Evolutionary conservation across 805 yeast species (phyloP), one percentile per base, ranked within the genome.

Genomic region (Saturnispora serradocipensis): DNA sequence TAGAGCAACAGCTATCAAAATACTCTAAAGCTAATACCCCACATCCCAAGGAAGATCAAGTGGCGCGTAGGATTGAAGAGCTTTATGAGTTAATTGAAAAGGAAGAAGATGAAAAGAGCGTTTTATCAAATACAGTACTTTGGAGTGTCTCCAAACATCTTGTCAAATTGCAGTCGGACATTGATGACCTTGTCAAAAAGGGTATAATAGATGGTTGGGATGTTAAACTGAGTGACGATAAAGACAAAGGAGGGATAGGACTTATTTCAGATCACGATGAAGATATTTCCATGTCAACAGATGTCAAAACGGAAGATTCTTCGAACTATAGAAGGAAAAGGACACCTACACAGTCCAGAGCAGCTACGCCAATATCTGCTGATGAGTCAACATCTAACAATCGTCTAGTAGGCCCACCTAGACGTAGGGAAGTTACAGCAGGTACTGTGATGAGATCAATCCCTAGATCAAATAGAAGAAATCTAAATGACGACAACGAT

Each of bases 1-100:
- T 84, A 57, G 98, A 91, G 61, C 72, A 77, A n/a, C 87, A 82
- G 56, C 69, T 91, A 50, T 96, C 86, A 62, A 89, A 88, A 64
- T 84, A 80, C 64, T 86, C 89, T 54, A 80, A 84, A 56, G 83
- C 86, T 46, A 81, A 87, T 67, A 97, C 97, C 1, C 84, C 96
- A 56, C 84, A 84, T 65, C 93, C 97, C 2, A 85, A 88, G 56
- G 99, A 91, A 62, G 78, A 72, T 45, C 81, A 75, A 54, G 61
- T 85, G 4, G 77, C 78, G 58, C 74, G 78, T 27, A 83, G 82
- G 59, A 84, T 90, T 7, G 75, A 78, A 44, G 84, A 83, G 43
- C 91, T 85, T 52, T 78, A 83, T 70, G 74, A 74, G 36, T 69
- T 72, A 45, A 81, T 84, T 6, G 72, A 76, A 49, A 71, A 71